Percentiles rank a stretch among this genome's conserved stretches.
Evolutionary conservation across 1,139 yeast species (phyloP).

Genomic region (Sugiyamaella novakii): DNA sequence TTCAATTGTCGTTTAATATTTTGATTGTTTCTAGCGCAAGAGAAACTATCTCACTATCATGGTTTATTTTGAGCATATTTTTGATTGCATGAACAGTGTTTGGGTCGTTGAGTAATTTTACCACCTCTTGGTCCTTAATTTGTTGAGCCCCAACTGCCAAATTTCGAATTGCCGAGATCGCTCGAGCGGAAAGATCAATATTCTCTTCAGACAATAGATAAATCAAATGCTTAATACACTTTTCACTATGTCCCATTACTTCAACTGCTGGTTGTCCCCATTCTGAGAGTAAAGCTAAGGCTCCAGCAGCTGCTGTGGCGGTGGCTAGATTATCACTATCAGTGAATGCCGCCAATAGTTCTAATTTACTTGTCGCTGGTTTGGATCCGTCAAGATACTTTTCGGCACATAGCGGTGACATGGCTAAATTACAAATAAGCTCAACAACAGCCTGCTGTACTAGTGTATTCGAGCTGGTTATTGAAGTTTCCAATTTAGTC

Average conservation of each 20-base stretch:
- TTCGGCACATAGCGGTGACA: constrained; percentile 43
- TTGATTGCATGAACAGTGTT: constrained; percentile 8
- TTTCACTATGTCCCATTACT: constrained; percentile 12
- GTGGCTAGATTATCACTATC: constrained; percentile 41
- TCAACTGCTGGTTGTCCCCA: constrained; percentile 25
- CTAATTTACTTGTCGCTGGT: constrained; percentile 36
- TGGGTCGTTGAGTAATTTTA: background rate
- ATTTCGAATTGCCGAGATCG: constrained; percentile 15
- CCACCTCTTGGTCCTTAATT: constrained; percentile 3
- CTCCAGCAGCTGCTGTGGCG: constrained; percentile 46
- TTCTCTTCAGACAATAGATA: constrained; percentile 1
- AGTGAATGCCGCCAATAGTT: constrained; percentile 38
- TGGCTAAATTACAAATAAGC: constrained; percentile 45
- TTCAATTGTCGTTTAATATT: too few species aligned
- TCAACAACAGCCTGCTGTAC: constrained; percentile 45
- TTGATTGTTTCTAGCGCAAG: constrained; percentile 9
- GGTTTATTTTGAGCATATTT: constrained; percentile 8
- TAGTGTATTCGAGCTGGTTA: constrained; percentile 40
- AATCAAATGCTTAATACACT: constrained; percentile 6
- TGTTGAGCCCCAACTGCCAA: constrained; percentile 11
- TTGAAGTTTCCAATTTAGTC: constrained; percentile 43
- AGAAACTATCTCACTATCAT: constrained; percentile 13
- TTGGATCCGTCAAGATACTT: constrained; percentile 40
- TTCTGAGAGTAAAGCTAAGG: constrained; percentile 45
- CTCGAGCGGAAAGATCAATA: constrained; percentile 6